phyloP scores from a whole-genome alignment of 805 yeast species.

The Sugiyamaella chiloensis region DNA sequence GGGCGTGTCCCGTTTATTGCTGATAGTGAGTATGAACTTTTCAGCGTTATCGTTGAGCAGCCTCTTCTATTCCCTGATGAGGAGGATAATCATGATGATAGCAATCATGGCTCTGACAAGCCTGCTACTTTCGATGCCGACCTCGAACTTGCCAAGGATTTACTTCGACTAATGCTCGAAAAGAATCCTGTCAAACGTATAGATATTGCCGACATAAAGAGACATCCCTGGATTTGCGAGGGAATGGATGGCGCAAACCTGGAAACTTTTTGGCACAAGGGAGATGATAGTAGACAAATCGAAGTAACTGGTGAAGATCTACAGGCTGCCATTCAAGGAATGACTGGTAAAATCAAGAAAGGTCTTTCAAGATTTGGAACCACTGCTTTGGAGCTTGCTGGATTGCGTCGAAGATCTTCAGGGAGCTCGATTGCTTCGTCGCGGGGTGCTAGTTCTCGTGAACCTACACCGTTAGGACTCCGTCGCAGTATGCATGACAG shows the following conservation, averaged over 20 bases:
- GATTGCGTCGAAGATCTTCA: conserved; percentile 25
- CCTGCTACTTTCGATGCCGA: conserved; percentile 24
- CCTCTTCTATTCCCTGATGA: conserved; percentile 55
- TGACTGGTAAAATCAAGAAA: conserved; percentile 61
- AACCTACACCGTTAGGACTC: conserved; percentile 10
- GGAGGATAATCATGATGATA: conserved; percentile 6
- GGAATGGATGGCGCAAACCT: conserved; percentile 36
- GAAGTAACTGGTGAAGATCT: conserved; percentile 66
- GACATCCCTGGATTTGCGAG: conserved; percentile 64
- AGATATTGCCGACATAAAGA: conserved; percentile 67
- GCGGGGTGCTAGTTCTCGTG: conserved; percentile 6
- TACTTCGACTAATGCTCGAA: conserved; percentile 57
- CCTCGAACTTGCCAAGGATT: conserved; percentile 43
- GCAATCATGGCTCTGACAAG: conserved; percentile 9
- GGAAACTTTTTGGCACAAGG: conserved; percentile 31
- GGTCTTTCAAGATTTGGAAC: conserved; percentile 41
- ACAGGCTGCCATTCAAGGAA: conserved; percentile 76
- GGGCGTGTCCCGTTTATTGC: conserved; percentile 90
- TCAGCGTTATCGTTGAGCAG: conserved; percentile 71
- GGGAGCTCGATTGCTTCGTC: conserved; percentile 11
- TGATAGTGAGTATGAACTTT: conserved; percentile 78
- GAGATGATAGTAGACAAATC: conserved; percentile 42
- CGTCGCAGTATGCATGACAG: background rate
- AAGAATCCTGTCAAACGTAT: conserved; percentile 70
- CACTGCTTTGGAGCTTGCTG: conserved; percentile 31